Base-by-base conservation (phyloP, 2,329 filamentous ascomycete species). In the Cladosporium sphaerospermum region DNA sequence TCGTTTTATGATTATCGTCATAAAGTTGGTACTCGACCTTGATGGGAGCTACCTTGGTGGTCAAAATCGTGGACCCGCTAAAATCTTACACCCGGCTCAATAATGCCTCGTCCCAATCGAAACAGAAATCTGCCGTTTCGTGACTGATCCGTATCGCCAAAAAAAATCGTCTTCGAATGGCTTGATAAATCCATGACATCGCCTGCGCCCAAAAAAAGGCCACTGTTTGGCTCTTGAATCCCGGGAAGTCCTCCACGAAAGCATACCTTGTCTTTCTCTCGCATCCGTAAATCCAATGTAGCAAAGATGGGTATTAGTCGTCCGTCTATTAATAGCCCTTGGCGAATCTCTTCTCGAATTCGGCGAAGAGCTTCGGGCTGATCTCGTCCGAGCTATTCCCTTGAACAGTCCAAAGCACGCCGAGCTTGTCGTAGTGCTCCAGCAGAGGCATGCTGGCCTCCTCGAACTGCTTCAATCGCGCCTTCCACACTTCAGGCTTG, bases 331-430 rank as follows among this genome's bases (percentile, higher is more conserved):
- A 39, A n/a, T 39, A 11, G 11, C 36, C 16, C 40, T 42, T 42
- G 6, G 40, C 67, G 72, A 97, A 97, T 53, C 86, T 80, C 65
- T 76, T 81, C 72, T 88, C 84, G 69, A 99, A 88, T 71, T 96
- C 90, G 8, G 76, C 73, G 65, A 89, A 88, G 28, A 99, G 76
- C 74, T 90, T 84, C n/a, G 93, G 93, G 51, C 81, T 91, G 62
- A 99, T 99, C 73, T 97, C 93, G 66, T 99, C 89, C 66, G 90
- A 96, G 69, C 84, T 92, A 71, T 91, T 82, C 18, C 93, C 93
- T 61, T 89, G 78, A 3, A 96, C 89, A 57, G 89, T 88, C 81
- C 88, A 89, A 36, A 99, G 73, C 10, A 96, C 84, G 9, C 89
- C 89, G 67, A 86, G 86, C 59, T 81, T 80, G 46, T 88, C 86